Evolutionary conservation across 1,139 yeast genomes (phyloP).

Genomic region (Suhomyces wounanorum): DNA sequence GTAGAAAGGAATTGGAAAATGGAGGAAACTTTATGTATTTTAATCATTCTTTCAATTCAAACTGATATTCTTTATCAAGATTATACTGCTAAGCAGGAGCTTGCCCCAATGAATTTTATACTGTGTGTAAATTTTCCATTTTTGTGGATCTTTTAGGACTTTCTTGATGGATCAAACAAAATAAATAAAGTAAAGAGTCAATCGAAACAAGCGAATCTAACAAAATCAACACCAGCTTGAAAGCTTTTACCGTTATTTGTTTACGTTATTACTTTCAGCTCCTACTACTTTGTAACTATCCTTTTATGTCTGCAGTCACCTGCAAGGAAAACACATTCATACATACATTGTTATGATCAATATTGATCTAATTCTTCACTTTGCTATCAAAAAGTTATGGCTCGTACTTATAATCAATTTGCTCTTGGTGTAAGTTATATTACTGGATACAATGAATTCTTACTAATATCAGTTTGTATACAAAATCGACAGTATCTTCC

Average conservation of each 20-base stretch:
- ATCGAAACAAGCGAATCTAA: no score
- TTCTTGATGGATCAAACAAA: not conserved
- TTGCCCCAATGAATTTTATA: no score
- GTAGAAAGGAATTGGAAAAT: no score
- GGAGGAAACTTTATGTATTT: no score
- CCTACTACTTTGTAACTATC: no score
- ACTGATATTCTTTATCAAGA: no score
- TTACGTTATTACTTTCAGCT: no score
- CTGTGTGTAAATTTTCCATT: not conserved
- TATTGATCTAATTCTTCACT: conserved; percentile 1
- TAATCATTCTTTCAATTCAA: no score
- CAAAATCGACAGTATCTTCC: not conserved
- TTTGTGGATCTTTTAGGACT: not conserved
- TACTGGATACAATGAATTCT: not conserved
- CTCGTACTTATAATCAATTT: not conserved
- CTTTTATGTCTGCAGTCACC: not conserved
- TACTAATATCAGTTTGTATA: conserved; percentile 5
- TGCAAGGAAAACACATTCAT: not conserved
- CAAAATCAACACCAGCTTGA: no score
- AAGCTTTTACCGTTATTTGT: no score
- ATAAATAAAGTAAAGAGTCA: no score
- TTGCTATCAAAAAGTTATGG: not conserved
- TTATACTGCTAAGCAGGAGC: no score
- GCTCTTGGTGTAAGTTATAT: conserved; percentile 3
- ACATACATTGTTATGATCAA: not conserved